phyloP scores from a whole-genome alignment of 305 asterid genomes.

The Solanum chacoense region DNA sequence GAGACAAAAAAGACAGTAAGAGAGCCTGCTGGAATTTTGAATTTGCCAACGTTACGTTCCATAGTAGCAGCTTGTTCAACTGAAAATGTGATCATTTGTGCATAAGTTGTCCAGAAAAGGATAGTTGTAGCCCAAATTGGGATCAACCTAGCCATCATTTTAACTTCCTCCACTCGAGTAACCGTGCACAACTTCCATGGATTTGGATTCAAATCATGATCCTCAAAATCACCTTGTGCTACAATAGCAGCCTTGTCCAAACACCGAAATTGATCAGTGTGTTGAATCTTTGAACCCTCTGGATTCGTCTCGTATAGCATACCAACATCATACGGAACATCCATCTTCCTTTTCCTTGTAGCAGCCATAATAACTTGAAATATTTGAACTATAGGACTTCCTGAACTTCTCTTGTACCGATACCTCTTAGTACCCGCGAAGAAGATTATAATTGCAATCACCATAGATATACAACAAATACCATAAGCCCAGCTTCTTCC shows the following conservation, averaged over 20 bases:
- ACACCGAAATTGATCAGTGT: slow-evolving; percentile 21
- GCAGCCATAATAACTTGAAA: slow-evolving; percentile 31
- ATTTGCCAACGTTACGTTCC: slow-evolving; percentile 20
- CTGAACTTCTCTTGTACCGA: slow-evolving; percentile 29
- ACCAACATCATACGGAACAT: slow-evolving; percentile 10
- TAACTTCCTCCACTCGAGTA: slow-evolving; percentile 32
- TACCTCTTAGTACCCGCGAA: slow-evolving; percentile 25
- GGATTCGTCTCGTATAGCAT: slow-evolving; percentile 22
- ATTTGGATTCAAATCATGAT: slow-evolving; percentile 5
- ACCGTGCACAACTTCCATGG: slow-evolving; percentile 26
- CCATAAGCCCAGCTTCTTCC: slow-evolving; percentile 41
- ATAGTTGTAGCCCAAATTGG: slow-evolving; percentile 38
- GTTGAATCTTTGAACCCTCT: slow-evolving; percentile 19
- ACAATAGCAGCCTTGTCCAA: slow-evolving; percentile 36
- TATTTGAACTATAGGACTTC: slow-evolving; percentile 40
- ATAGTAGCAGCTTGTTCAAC: slow-evolving; percentile 31
- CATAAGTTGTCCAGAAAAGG: slow-evolving; percentile 31
- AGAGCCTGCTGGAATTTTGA: slow-evolving; percentile 32
- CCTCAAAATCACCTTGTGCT: slow-evolving; percentile 13
- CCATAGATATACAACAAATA: slow-evolving; percentile 34
- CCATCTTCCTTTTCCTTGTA: slow-evolving; percentile 23
- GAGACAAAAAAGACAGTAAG: slow-evolving; percentile 27
- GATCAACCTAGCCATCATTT: slow-evolving; percentile 28
- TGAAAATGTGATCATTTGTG: slow-evolving; percentile 33
- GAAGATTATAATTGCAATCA: slow-evolving; percentile 24